Evolutionary conservation across 495 filamentous ascomycete genomes (phyloP), one percentile per base, ranked within the genome.

Genomic region (Margaritispora aquatica): DNA sequence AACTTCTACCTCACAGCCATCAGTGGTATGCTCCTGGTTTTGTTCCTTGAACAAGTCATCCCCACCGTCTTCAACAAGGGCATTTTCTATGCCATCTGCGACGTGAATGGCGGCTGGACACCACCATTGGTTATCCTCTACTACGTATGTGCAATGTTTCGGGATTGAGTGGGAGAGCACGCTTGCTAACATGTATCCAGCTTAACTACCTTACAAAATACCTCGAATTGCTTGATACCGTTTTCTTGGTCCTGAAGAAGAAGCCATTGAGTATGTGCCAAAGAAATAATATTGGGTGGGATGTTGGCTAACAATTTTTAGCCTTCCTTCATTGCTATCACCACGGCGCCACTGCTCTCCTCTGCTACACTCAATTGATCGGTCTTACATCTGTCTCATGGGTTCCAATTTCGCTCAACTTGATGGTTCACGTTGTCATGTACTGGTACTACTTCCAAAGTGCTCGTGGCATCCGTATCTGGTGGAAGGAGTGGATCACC

Each of bases 401-500:
- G 88, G 85, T 89, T 48, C 80, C 82, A 58, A 91, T 92, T 70
- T 80, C 81, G 13, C 78, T 92, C 49, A 92, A 92, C 75, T 73
- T 92, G 66, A 82, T 78, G 34, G 88, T 92, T 29, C 88, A 91
- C 71, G 86, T 89, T 60, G 84, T 89, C 65, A 89, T 84, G 81
- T 84, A 84, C 75, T 84, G 80, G 81, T 83, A 83, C 72, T 92
- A 92, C 76, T 92, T 92, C 84, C 88, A 92, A 75, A 84, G 84
- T 67, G 87, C 88, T 13, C 86, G 88, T 62, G 88, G 88, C 63
- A 80, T 92, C 73, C 79, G 78, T 59, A 89, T 92, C 71, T 91
- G 88, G 88, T 92, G 88, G 88, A 92, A 92, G 80, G 84, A 91
- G 71, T 92, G 88, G 84, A 89, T 92, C 73, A 92, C 88, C 61